Base-by-base conservation (phyloP, 192 early-diverging fungal genomes). In the Chytriomyces sp. region DNA sequence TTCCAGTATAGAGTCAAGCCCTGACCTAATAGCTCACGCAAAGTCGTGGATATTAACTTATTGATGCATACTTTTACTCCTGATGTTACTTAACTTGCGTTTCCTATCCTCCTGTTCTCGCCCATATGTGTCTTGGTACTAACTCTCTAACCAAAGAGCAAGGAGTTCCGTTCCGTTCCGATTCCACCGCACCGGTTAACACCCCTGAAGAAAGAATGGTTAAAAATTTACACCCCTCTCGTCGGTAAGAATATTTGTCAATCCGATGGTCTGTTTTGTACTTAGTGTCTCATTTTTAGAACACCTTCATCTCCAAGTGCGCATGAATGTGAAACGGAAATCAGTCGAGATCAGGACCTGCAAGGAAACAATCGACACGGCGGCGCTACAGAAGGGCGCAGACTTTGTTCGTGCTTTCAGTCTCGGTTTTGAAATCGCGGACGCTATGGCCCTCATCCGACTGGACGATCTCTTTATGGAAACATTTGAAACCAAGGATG, bases 391-490 rank as follows among this genome's bases (percentile, higher is more conserved):
- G 77, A 98, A 98, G 82, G 95, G 91, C 44, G 93, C 93, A 19
- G 97, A 99, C 75, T 99, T 99, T 85, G 87, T 99, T 44, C 89
- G 87, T 57, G 97, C 97, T 3, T 99, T 92, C 78, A 87, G 88
- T 68, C 77, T 98, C 22, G 97, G 97, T 22, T 99, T 99, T 79
- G 91, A 96, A 52, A 83, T 96, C 39, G 93, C 78, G 81, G 97
- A 99, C 73, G 91, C 96, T 25, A 81, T 97, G 74, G 94, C 97
- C 0, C 86, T 99, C 39, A 77, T 99, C 64, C 91, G 97, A 66
- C 83, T 99, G 82, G 97, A 99, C 73, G 97, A 99, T 72, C 81
- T 99, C 71, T 99, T 90, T 78, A 74, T 99, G 76, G 97, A 99
- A 74, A 88, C 93, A 5, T 99, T 99, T 80, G 96, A 98, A 66